Evolutionary conservation across 352 stramenopile genomes (phyloP), one percentile per base, ranked within the genome.

Genomic region (Globisporangium cederbergense): DNA sequence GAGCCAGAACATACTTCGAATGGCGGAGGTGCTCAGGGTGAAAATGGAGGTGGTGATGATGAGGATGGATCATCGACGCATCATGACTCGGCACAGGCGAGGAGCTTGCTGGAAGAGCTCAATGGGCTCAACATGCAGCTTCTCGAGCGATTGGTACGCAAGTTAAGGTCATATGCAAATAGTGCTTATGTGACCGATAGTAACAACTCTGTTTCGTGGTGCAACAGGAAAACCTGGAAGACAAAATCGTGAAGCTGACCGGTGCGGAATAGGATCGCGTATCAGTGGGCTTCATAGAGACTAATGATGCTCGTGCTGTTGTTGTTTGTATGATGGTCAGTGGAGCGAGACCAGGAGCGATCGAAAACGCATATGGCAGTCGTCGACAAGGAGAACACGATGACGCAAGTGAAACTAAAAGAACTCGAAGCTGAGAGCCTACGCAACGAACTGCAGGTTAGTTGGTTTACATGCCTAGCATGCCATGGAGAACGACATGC

Each of bases 111-210:
- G 30, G 81, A 94, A 60, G 85, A 94, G 57, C 74, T 94, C 9
- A 94, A 94, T 65, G 81, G 81, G 0, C 77, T 94, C 16, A 94
- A 94, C 40, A 92, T 94, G 85, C 77, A 90, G 72, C 66, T 94
- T 0, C 80, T 94, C 60, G 80, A 91, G 60, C 78, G 85, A 34
- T 72, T 93, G 77, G 84, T 93, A 72, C 16, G 71, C 8, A 18
- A 10, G 8, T 42, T 20, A 16, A 22, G 25, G 3, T 18, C 53
- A 34, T n/a, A 8, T 7, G 3, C 10, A 14, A 54, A 45, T 30
- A 2, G 10, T 28, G n/a, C 14, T 61, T 36, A 1, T 25, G 55
- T 45, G 16, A 20, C 2, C 45, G 13, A 22, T 16, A 11, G 49
- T 45, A 58, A 28, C 52, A 22, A 3, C 32, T 9, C 57, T 1